Base-by-base conservation (phyloP, 257 asterid species). In the Eustoma russellianum region DNA sequence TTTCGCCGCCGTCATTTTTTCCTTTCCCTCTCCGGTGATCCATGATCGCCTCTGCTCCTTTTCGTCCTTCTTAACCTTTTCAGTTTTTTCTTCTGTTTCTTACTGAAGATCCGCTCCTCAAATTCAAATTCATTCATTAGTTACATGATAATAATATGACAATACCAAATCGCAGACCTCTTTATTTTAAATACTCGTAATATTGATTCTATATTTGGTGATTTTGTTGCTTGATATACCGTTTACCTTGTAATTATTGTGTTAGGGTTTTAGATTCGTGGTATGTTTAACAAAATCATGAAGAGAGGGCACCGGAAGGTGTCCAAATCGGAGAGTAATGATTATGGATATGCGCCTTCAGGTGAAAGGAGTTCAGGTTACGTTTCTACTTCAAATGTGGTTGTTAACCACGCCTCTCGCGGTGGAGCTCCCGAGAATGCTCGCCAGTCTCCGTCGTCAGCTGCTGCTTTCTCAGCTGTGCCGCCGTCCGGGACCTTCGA, bases 341-440 rank as follows among this genome's bases (percentile, higher is more conserved):
- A 73, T 57, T 71, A 35, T 24, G 70, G 57, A 7, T 58, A 45
- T 64, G 62, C 66, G 7, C 68, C 67, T 14, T 43, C 57, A 12
- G 67, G 70, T 34, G 66, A 69, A 16, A 50, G 79, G 66, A 66
- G 70, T 59, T 66, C 75, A 52, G 81, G 71, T 28, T 66, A 66
- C 12, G 77, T 64, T 53, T 70, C 76, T 30, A 69, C 79, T 3
- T 76, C 82, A 46, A 70, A 59, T 69, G 74, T 76, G 68, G 71
- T 72, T 17, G 79, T 76, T 46, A 76, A 76, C 59, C 82, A 76
- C 38, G 74, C 74, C 43, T 76, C 82, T 13, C 74, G 77, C 5
- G 66, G 75, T 11, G 66, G 24, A 41, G 59, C 64, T 53, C 49
- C 58, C 7, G 57, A 35, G 4, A 52, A 54, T 60, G 53, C 66